These are phyloP conservation scores for Ascochyta clinopodiicola DNA, from an alignment of 2,329 filamentous ascomycete genomes.

Conservation along the genomic window DNA sequence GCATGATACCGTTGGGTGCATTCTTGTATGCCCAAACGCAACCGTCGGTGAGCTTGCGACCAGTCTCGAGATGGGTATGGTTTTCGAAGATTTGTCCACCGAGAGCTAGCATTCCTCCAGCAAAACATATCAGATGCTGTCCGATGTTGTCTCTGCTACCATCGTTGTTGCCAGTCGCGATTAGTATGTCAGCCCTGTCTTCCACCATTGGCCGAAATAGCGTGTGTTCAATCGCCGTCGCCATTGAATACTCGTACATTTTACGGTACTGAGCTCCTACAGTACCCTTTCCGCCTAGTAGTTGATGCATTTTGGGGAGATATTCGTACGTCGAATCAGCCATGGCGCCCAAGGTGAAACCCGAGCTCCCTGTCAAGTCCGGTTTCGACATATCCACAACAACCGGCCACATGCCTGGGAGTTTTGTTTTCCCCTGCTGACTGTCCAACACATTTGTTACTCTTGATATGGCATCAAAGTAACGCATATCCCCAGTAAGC, in stretches of 20 bases:
- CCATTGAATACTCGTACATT: slow-evolving; percentile 62
- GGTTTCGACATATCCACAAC: slow-evolving; percentile 48
- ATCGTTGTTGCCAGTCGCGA: slow-evolving; percentile 51
- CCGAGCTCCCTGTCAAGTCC: slow-evolving; percentile 41
- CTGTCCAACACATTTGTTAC: slow-evolving; percentile 50
- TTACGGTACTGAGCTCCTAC: slow-evolving; percentile 58
- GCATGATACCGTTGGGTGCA: slow-evolving; percentile 65
- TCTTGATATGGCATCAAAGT: slow-evolving; percentile 54
- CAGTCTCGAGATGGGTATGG: slow-evolving; percentile 60
- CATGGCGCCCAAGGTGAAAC: slow-evolving; percentile 29
- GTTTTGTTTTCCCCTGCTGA: slow-evolving; percentile 50
- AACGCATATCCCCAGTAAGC: slow-evolving; percentile 53
- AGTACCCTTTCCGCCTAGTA: slow-evolving; percentile 53
- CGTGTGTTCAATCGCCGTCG: slow-evolving; percentile 52
- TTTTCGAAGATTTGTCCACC: slow-evolving; percentile 63
- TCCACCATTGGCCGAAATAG: slow-evolving; percentile 59
- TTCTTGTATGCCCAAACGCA: slow-evolving; percentile 67
- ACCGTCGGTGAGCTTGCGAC: slow-evolving; percentile 63
- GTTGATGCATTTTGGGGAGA: slow-evolving; percentile 54
- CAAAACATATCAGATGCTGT: slow-evolving; percentile 65
- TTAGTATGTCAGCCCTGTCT: slow-evolving; percentile 54
- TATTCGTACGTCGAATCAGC: slow-evolving; percentile 49
- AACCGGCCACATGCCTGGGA: slow-evolving; percentile 58
- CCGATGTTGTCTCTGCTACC: slow-evolving; percentile 53
- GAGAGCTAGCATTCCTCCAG: slow-evolving; percentile 67